Evolutionary conservation across 805 yeast genomes (phyloP).

Genomic region (Sporopachydermia lactativora): DNA sequence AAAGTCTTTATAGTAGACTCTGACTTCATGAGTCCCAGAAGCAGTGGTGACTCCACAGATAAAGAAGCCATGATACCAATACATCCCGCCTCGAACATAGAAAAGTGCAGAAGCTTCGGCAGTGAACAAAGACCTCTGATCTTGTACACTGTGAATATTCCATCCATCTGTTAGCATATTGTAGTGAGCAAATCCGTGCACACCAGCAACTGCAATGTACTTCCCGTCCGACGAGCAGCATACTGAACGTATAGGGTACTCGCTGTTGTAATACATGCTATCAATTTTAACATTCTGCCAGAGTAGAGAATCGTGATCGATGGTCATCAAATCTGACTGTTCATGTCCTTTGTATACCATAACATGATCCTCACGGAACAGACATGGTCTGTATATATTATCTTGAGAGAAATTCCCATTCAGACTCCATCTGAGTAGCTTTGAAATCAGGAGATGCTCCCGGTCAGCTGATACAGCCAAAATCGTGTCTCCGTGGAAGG

Average conservation of each 20-base stretch:
- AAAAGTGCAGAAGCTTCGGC: conserved; percentile 8
- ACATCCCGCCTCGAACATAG: conserved; percentile 21
- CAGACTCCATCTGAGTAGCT: conserved; percentile 18
- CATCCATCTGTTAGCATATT: conserved; percentile 27
- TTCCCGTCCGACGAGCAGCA: conserved; percentile 34
- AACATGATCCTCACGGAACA: conserved; percentile 26
- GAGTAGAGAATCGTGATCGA: conserved; percentile 26
- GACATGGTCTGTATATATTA: conserved; percentile 27
- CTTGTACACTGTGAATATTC: conserved; percentile 27
- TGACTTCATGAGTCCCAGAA: conserved; percentile 17
- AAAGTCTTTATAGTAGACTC: conserved; percentile 22
- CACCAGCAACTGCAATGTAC: conserved; percentile 35
- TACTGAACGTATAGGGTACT: conserved; percentile 28
- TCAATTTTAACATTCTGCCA: conserved; percentile 37
- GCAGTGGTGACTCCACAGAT: conserved; percentile 17
- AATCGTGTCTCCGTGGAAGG: conserved; percentile 22
- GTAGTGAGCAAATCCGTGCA: conserved; percentile 30
- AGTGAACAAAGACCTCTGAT: conserved; percentile 19
- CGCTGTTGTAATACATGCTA: conserved; percentile 27
- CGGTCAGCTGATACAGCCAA: conserved; percentile 16
- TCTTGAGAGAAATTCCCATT: conserved; percentile 13
- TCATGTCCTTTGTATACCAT: conserved; percentile 33
- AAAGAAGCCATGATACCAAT: conserved; percentile 23
- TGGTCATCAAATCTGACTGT: conserved; percentile 25
- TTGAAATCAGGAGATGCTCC: conserved; percentile 11